A percentile compares a stretch with the other conserved stretches of the same genome.
Conservation (phyloP, 371 early-diverging fungal species). For the Dichotomocladium elegans region DNA sequence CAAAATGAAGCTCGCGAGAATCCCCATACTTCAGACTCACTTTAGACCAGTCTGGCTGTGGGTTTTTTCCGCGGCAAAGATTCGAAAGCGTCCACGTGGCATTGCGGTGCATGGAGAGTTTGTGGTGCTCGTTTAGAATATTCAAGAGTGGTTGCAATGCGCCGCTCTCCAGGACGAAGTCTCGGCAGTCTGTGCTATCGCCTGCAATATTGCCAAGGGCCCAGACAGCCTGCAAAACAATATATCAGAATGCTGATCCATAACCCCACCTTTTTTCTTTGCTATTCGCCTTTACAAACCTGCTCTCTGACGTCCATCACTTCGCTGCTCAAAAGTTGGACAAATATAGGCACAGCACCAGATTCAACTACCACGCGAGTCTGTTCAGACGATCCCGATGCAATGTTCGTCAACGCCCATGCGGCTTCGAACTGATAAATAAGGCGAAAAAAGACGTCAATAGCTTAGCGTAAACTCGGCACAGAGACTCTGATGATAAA, state of each 20-base stretch:
- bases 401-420: conserved; percentile 99
- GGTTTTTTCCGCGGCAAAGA: conserved; percentile 98
- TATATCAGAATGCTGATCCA: not conserved
- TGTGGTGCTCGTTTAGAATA: conserved; percentile 84
- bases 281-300: conserved; percentile 32
- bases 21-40: conserved; percentile 39
- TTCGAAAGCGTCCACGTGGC: conserved; percentile 99
- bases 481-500: not conserved
- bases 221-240: conserved; percentile 89
- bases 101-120: conserved; percentile 94
- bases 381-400: conserved; percentile 98
- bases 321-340: conserved; percentile 83
- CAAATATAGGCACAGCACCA: conserved; percentile 93
- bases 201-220: conserved; percentile 99
- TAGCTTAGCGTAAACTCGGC: too few relatives aligned
- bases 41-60: conserved; percentile 87
- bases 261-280: not conserved
- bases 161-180: conserved; percentile 85
- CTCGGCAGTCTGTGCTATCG: conserved; percentile 93
- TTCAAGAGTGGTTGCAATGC: conserved; percentile 81
- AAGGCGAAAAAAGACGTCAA: too few relatives aligned
- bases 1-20: not conserved
- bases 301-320: conserved; percentile 96
- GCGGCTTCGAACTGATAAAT: conserved; percentile 96
- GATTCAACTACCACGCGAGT: conserved; percentile 91